Percentiles rank a stretch among this genome's conserved stretches.
Conservation (phyloP, 73 alveolate species). For the Stentor coeruleus region DNA sequence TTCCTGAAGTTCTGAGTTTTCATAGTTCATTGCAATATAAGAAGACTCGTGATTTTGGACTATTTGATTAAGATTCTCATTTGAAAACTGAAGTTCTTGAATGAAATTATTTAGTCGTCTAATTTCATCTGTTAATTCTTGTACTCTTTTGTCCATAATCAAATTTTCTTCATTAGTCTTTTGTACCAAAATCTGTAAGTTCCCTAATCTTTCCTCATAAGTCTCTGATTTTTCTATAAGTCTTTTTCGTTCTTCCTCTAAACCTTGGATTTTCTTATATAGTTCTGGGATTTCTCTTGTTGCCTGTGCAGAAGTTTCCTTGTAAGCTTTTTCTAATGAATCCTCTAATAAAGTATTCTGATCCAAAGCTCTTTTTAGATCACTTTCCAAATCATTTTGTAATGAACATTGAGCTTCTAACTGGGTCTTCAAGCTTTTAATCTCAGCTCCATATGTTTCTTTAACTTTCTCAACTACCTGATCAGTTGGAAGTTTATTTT, state of each 20-base stretch:
- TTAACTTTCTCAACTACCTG: not conserved
- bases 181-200: not conserved
- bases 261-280: not conserved
- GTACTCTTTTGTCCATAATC: not conserved
- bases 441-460: not conserved
- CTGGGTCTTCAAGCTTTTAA: not conserved
- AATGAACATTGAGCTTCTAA: not conserved
- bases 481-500: not conserved
- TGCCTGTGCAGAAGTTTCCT: not conserved
- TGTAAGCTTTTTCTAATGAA: not conserved
- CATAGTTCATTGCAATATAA: not conserved
- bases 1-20: not conserved
- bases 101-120: not conserved
- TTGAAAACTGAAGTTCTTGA: not conserved
- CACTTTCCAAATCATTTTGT: not conserved
- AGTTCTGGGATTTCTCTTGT: not conserved
- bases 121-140: not conserved
- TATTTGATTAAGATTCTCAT: not conserved
- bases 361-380: not conserved
- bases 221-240: not conserved
- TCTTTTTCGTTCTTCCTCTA: not conserved
- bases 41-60: not conserved
- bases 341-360: not conserved
- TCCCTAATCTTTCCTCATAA: not conserved
- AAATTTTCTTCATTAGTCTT: not conserved